Evolutionary conservation across 192 early-diverging fungal species (phyloP), one percentile per base, ranked within the genome.

Genomic region (Backusella circina): DNA sequence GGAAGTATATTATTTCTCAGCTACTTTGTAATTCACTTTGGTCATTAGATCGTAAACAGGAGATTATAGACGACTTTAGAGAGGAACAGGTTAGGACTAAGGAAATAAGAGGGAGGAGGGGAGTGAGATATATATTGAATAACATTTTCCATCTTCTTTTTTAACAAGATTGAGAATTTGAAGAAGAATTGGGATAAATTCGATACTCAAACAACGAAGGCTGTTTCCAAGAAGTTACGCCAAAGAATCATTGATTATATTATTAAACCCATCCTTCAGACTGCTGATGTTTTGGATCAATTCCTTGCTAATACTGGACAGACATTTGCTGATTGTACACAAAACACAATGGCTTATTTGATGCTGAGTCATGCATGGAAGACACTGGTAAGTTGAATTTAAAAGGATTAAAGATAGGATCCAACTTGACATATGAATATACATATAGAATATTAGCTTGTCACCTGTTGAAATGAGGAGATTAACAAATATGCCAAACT

Each of bases 11-110:
- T n/a, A n/a, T n/a, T n/a, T n/a, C n/a, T n/a, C n/a, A n/a, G n/a
- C n/a, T n/a, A n/a, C n/a, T n/a, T n/a, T n/a, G n/a, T n/a, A n/a
- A 61, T 61, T 61, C 54, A 61, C 54, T 61, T 28, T 61, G 54
- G 54, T 61, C 54, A 12, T 61, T 61, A 1, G 54, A 61, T 12
- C 54, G 54, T 61, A 61, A 61, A 28, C 54, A 61, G 23, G 54
- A 61, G 26, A 28, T 61, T 28, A 26, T 61, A 61, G 54, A 61
- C 26, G 54, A 61, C 23, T 61, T 61, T 61, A 61, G 54, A 61
- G 54, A 61, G 21, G 54, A 61, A 61, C 54, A 61, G 54, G 54
- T 61, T 9, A 15, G 13, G 12, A 41, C 10, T 13, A 41, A 41
- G 4, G 21, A 51, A 21, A 51, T 1, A n/a, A 51, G 21, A n/a